Evolutionary conservation across 2,329 filamentous ascomycete species (phyloP), one percentile per base, ranked within the genome.

Genomic region (Fusarium sp.): DNA sequence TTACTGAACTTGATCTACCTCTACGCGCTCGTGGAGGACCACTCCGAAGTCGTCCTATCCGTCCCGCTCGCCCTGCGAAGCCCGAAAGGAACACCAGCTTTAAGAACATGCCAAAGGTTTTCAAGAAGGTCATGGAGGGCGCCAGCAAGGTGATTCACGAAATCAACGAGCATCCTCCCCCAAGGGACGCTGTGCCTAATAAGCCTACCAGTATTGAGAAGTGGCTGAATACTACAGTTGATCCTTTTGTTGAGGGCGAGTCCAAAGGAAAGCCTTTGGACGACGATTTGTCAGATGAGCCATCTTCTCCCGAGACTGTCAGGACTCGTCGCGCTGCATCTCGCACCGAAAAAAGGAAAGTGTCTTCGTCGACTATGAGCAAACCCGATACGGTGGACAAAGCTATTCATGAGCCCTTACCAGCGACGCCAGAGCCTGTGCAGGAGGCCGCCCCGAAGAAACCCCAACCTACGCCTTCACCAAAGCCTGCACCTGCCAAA

Each of bases 81-180:
- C 79, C 83, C 10, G 85, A 87, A 47, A 81, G 87, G 44, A 87
- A 83, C 52, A 79, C 84, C 4, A 90, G 87, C 74, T 86, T 90
- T 77, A 88, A 87, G 70, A 83, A 82, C 49, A 83, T 90, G 68
- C 87, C 88, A n/a, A 87, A 87, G 42, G 88, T 90, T 10, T 79
- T 91, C 65, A 90, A 89, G 73, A 90, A 88, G 75, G 88, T 90
- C 9, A 84, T 91, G 62, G 87, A 83, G 46, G 88, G 88, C 62
- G 87, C 88, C 52, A 90, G 87, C 78, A 90, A 90, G 77, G 90
- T 91, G 14, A 85, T 91, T 40, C 85, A 88, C 16, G 88, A 91
- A 58, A 85, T 84, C 58, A 85, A 84, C 45, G 88, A 91, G 53
- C 83, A 87, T 22, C 62, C 62, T 20, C 62, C 63, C 6, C 85